A percentile compares a stretch with the other conserved stretches of the same genome.
Conservation (phyloP, 352 stramenopile genomes). For the Globisporangium radiosum region DNA sequence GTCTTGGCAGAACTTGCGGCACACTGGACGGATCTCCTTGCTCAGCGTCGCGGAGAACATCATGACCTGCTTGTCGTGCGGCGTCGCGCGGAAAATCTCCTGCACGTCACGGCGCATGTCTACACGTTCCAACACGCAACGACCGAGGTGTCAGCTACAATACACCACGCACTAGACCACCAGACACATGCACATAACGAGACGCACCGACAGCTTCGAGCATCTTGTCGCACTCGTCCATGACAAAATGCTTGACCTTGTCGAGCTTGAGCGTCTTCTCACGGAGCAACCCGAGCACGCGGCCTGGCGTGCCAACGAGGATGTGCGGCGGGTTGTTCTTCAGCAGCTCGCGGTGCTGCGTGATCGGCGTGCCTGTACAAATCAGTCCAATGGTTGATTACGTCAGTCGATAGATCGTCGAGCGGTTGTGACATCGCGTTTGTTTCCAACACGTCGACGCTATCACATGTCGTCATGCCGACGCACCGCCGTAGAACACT, state of each 20-base stretch:
- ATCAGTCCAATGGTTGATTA: too few relatives aligned
- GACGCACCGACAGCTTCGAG: constrained; percentile 93
- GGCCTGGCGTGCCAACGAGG: constrained; percentile 97
- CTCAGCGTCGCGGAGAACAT: constrained; percentile 99
- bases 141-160: background rate
- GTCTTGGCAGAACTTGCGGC: constrained; percentile 99
- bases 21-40: constrained; percentile 98
- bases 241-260: constrained; percentile 99
- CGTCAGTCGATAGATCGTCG: too few relatives aligned
- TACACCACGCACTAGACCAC: background rate
- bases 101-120: constrained; percentile 99
- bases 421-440: too few relatives aligned
- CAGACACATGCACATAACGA: background rate
- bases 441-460: too few relatives aligned
- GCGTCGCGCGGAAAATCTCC: constrained; percentile 98
- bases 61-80: constrained; percentile 99
- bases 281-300: constrained; percentile 84
- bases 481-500: constrained; percentile 94
- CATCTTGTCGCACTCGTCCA: constrained; percentile 99
- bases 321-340: constrained; percentile 97
- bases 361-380: constrained; percentile 84
- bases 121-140: constrained; percentile 9
- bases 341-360: constrained; percentile 93
- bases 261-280: constrained; percentile 98
- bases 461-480: too few relatives aligned